Base-by-base conservation (phyloP, 345 rosid genomes). In the Schrenkiella parvula region DNA sequence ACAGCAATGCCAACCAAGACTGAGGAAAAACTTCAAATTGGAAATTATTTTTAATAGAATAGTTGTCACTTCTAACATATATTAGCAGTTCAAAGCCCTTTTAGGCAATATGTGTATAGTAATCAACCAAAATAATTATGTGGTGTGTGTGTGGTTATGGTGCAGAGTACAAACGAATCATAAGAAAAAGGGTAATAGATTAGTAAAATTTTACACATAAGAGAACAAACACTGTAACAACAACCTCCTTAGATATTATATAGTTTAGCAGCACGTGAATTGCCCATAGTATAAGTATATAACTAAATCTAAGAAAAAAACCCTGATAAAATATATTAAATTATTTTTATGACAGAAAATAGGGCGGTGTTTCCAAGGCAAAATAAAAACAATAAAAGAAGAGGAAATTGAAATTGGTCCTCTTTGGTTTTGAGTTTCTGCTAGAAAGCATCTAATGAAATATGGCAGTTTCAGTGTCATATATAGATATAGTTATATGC, bases 221-320 rank as follows among this genome's bases (percentile, higher is more conserved):
- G 83, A 83, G 82, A 82, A 84, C 85, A 86, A 83, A 83, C 72
- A 70, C 71, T 76, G 85, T 65, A 86, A 86, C 70, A 75, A 83
- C 79, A 72, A 82, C 54, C 72, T 67, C 79, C 28, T 70, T 75
- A 68, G 52, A 75, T 68, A 75, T 68, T 73, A 69, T 72, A 74
- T 81, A 75, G 71, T 81, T 69, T 71, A 79, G 79, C 83, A 81
- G 81, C 90, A 88, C 86, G 93, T 88, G 91, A 88, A 84, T 74
- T 75, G 5, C 79, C 70, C 74, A 55, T 69, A 75, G 54, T 57
- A 51, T 68, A 68, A 43, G 54, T 61, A 32, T 44, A 60, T 7
- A 63, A 60, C 52, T 38, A 34, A 50, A 67, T 59, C 31, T 41
- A 51, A 44, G 58, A 47, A 12, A 42, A 71, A 61, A 54, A 17